phyloP scores from a whole-genome alignment of 2,329 filamentous ascomycete species.

The Stylonectria norvegica region DNA sequence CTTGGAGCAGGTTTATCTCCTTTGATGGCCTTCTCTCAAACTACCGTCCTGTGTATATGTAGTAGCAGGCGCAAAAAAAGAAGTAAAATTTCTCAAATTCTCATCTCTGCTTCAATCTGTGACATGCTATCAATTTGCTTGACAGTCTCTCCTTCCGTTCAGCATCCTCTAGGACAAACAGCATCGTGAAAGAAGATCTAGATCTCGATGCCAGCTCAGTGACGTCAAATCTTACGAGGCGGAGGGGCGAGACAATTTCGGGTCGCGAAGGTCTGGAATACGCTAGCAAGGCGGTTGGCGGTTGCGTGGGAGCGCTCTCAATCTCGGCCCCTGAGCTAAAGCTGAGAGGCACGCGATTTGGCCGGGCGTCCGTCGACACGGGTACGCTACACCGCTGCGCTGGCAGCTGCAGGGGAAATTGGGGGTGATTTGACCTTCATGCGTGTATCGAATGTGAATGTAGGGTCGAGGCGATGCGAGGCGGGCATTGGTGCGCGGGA shows the following conservation, averaged over 20 bases:
- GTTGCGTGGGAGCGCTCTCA: too few species aligned
- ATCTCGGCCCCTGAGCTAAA: too few species aligned
- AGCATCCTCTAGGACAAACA: not conserved
- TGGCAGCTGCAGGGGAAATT: too few species aligned
- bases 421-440: too few species aligned
- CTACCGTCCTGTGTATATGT: conserved; percentile 35
- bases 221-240: conserved; percentile 24
- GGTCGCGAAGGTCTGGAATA: too few species aligned
- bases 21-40: conserved; percentile 20
- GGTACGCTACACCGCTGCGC: too few species aligned
- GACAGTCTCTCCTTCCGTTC: not conserved
- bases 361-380: too few species aligned
- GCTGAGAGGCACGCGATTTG: too few species aligned
- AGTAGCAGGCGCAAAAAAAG: conserved; percentile 39
- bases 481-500: too few species aligned
- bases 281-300: too few species aligned
- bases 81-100: conserved; percentile 32
- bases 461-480: too few species aligned
- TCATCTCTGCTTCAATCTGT: not conserved
- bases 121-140: not conserved
- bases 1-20: conserved; percentile 18
- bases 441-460: too few species aligned
- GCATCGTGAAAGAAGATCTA: conserved; percentile 12
- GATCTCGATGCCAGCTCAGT: conserved; percentile 15
- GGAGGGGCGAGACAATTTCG: conserved; percentile 23